These are phyloP conservation scores for Cladosporium sphaerospermum DNA, from an alignment of 2,329 filamentous ascomycete genomes.

Conservation along the genomic window DNA sequence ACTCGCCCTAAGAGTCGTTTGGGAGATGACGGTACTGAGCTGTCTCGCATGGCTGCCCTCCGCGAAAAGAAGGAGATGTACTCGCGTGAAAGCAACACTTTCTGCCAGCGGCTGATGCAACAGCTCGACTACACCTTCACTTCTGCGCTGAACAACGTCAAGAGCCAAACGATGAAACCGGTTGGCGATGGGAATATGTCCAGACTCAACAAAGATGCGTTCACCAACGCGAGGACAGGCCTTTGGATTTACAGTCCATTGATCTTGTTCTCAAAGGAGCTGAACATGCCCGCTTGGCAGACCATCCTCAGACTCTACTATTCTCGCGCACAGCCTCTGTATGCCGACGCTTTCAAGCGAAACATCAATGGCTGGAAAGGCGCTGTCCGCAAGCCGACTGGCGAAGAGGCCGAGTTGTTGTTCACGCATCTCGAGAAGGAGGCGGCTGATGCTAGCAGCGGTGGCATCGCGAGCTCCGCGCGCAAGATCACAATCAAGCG, in stretches of 20 bases:
- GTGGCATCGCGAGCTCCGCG: slow-evolving; percentile 66
- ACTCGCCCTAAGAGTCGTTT: slow-evolving; percentile 38
- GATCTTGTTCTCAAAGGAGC: slow-evolving; percentile 80
- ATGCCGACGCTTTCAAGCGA: slow-evolving; percentile 74
- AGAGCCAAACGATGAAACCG: slow-evolving; percentile 28
- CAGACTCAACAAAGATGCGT: slow-evolving; percentile 60
- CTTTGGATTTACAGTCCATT: slow-evolving; percentile 86
- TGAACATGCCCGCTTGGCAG: slow-evolving; percentile 76
- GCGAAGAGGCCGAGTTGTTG: slow-evolving; percentile 49
- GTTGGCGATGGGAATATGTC: slow-evolving; percentile 33
- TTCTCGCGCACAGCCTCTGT: slow-evolving; percentile 66
- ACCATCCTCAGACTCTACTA: slow-evolving; percentile 75
- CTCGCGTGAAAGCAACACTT: slow-evolving; percentile 64
- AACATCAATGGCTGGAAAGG: slow-evolving; percentile 66
- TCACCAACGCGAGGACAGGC: slow-evolving; percentile 63
- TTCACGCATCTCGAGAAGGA: slow-evolving; percentile 90
- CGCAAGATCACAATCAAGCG: slow-evolving; percentile 90
- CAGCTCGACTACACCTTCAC: slow-evolving; percentile 80
- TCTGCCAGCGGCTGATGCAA: slow-evolving; percentile 71
- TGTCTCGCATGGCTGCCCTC: slow-evolving; percentile 82
- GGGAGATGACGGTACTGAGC: slow-evolving; percentile 62
- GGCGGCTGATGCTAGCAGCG: slow-evolving; percentile 42
- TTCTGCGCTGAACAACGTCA: slow-evolving; percentile 56
- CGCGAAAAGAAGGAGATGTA: slow-evolving; percentile 94
- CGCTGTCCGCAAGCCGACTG: slow-evolving; percentile 26